Conservation (phyloP, 495 filamentous ascomycete genomes). For the Cercophora scortea region DNA sequence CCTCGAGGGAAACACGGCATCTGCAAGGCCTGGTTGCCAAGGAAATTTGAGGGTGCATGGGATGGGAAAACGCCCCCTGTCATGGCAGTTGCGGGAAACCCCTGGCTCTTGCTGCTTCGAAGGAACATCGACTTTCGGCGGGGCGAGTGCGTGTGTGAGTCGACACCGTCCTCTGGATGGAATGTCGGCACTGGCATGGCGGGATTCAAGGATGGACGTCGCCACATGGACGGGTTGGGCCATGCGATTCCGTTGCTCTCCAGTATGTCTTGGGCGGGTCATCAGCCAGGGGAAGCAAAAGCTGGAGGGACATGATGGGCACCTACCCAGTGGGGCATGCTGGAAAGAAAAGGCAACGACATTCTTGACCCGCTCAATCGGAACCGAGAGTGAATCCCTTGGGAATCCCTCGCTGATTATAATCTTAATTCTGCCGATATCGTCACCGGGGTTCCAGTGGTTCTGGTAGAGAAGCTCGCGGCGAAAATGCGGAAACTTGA, state of each 20-base stretch:
- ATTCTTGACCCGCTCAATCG: slow-evolving; percentile 66
- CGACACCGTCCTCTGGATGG: slow-evolving; percentile 30
- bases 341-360: slow-evolving; percentile 77
- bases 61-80: slow-evolving; percentile 5
- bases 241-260: slow-evolving; percentile 72
- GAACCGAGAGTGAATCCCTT: slow-evolving; percentile 37
- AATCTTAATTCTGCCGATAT: slow-evolving; percentile 67
- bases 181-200: slow-evolving; percentile 31
- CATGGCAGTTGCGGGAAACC: neutral
- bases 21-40: slow-evolving; percentile 7
- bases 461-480: slow-evolving; percentile 60
- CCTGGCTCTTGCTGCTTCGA: slow-evolving; percentile 9
- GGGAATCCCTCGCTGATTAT: slow-evolving; percentile 68
- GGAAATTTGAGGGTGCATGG: slow-evolving; percentile 10
- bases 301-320: neutral
- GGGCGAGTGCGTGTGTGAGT: slow-evolving; percentile 38
- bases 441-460: slow-evolving; percentile 66
- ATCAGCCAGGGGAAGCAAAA: slow-evolving; percentile 1
- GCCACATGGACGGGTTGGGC: slow-evolving; percentile 73
- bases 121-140: slow-evolving; percentile 13
- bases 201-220: slow-evolving; percentile 31
- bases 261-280: slow-evolving; percentile 49
- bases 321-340: slow-evolving; percentile 70
- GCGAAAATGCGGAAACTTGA: slow-evolving; percentile 71
- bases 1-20: slow-evolving; percentile 16